Base-by-base conservation (phyloP, 352 stramenopile species). In the Phytophthora cajani region DNA sequence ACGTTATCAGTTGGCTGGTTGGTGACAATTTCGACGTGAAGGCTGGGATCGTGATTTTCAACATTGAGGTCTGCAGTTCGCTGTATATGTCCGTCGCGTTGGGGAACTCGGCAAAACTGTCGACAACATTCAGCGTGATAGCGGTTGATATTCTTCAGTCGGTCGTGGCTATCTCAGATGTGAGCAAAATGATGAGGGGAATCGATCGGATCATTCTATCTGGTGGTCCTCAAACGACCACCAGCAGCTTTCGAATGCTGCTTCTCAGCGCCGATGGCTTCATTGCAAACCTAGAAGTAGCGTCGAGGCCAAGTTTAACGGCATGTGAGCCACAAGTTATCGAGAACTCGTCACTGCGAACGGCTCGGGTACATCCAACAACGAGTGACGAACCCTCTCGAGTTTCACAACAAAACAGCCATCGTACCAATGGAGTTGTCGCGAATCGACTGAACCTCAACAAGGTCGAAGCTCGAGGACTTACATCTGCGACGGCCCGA, bases 81-180 rank as follows among this genome's bases (percentile, higher is more conserved):
- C 47, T 53, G 5, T 53, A 53, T 10, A 53, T 53, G 47, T 53
- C 47, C 17, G 47, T 53, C n/a, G 47, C 19, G 19, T 30, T 53
- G 47, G n/a, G 32, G 14, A 53, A 53, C 9, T 53, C 47, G 27
- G 47, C 47, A 30, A 53, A 17, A 32, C 2, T 53, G 5, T 30
- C n/a, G n/a, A 53, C 47, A 30, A 30, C 47, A 7, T 19, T 53
- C 0, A 17, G 19, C n/a, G 47, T 10, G 3, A 8, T 53, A 17
- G 47, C 47, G 9, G 17, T 53, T 14, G 47, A 53, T 6, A 30
- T 30, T 53, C n/a, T 53, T 30, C 47, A 53, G 8, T 53, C 47
- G 14, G 14, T 30, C 9, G 47, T 30, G 19, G 21, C 47, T 17
- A 53, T 30, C 19, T 23, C 9, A 5, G 47, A 53, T 19, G 21